Base-by-base conservation (phyloP, 2,329 filamentous ascomycete genomes). In the Verticillium dahliae region DNA sequence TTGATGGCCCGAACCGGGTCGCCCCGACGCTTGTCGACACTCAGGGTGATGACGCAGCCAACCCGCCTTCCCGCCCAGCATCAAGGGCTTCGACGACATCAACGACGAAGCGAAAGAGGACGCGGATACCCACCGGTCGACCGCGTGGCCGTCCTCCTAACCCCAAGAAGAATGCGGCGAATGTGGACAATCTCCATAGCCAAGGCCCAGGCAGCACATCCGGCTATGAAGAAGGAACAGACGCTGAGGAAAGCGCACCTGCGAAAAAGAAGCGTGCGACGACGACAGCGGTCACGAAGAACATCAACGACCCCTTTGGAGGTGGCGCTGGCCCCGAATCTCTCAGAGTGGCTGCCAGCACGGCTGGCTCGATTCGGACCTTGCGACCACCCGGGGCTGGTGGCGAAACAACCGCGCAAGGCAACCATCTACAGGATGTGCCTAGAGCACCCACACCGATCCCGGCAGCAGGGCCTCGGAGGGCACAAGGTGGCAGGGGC, bases 341-440 rank as follows among this genome's bases (percentile, higher is more conserved):
- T 3, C 80, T 98, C 33, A 85, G 93, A 57, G 92, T 97, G n/a
- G 89, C 91, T 63, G 94, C 94, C 56, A 96, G 92, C 72, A 96
- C 91, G 15, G 90, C 93, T 55, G 91, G 92, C 52, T 97, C 93
- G 5, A 82, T 98, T 62, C 90, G 94, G 54, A 89, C 88, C 57
- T 90, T 97, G 73, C 85, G 92, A 55, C 94, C 94, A 4, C 82
- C 91, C 61, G 80, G 83, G 37, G 77, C 82, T 31, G 80, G 76
- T 3, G 76, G 74, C 33, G 80, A 81, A 18, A 71, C 18, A 22
- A 22, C 73, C 4, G 71, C 78, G 4, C 63, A 70, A 35, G 76
- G 75, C 38, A 81, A 73, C 57, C 85, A 90, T 67, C 75, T 90
- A 5, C 89, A 92, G 67, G 88, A 91, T 66, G 75, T 87, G n/a